Conservation (phyloP, 352 stramenopile species). For the Globisporangium nodosum region DNA sequence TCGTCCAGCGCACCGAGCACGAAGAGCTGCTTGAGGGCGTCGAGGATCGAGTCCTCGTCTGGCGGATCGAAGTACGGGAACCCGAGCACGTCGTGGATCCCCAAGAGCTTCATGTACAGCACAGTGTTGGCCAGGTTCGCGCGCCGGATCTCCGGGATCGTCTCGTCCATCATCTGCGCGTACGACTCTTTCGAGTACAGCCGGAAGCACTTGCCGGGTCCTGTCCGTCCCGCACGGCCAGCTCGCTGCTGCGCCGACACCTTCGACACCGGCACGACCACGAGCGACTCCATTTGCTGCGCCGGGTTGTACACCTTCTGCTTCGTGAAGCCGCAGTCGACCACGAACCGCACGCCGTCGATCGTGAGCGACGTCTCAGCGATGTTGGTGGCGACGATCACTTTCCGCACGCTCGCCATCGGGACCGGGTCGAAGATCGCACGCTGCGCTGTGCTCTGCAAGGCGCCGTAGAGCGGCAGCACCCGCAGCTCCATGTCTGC, state of each 20-base stretch:
- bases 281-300: constrained; percentile 73
- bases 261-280: constrained; percentile 95
- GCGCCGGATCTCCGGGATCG: constrained; percentile 97
- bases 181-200: constrained; percentile 98
- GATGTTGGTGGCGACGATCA: constrained; percentile 91
- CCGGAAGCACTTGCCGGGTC: constrained; percentile 97
- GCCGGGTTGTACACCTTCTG: constrained; percentile 91
- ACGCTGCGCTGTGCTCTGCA: constrained; percentile 90
- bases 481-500: constrained; percentile 55
- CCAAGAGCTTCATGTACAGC: constrained; percentile 82
- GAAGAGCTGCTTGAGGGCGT: constrained; percentile 74
- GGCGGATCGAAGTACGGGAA: constrained; percentile 72
- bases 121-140: constrained; percentile 93
- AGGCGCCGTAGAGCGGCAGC: constrained; percentile 93
- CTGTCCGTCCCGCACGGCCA: constrained; percentile 94
- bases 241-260: constrained; percentile 92
- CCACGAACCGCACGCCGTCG: constrained; percentile 87
- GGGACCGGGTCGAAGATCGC: constrained; percentile 93
- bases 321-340: constrained; percentile 81
- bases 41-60: constrained; percentile 57
- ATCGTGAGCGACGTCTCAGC: constrained; percentile 99
- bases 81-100: constrained; percentile 61
- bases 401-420: constrained; percentile 61
- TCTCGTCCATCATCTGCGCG: constrained; percentile 95
- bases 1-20: constrained; percentile 57